Percentiles rank a stretch among this genome's conserved stretches.
These are phyloP conservation scores for Pestalotiopsis sp. DNA, from an alignment of 2,329 filamentous ascomycete species.

Conservation along the genomic window DNA sequence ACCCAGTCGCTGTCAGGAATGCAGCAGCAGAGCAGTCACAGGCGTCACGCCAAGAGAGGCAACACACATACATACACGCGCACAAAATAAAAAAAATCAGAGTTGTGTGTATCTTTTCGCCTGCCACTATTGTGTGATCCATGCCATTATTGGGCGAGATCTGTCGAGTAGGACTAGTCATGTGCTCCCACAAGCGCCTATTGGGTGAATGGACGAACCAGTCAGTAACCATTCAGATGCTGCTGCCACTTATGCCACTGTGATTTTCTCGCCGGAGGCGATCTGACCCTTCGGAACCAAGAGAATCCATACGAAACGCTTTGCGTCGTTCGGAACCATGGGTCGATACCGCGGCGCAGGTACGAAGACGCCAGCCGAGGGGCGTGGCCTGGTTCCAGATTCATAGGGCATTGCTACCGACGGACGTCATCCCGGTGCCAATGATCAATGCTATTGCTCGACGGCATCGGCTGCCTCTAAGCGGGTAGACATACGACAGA, in stretches of 20 bases:
- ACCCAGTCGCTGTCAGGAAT: conserved; percentile 2
- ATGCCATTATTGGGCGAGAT: neutral
- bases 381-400: conserved; percentile 1
- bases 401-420: conserved; percentile 3
- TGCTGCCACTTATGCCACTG: neutral
- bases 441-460: conserved; percentile 12
- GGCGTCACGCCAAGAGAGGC: conserved; percentile 10
- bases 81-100: neutral
- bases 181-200: conserved; percentile 1
- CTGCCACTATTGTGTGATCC: neutral
- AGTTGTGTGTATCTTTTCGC: neutral
- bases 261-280: neutral
- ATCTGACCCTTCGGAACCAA: neutral
- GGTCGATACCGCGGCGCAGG: neutral
- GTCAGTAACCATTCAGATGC: neutral
- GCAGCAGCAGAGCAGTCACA: neutral
- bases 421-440: neutral
- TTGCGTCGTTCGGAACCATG: neutral
- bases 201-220: neutral
- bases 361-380: neutral
- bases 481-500: neutral
- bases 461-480: conserved; percentile 10
- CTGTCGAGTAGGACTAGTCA: neutral
- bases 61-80: neutral
- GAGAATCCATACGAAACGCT: conserved; percentile 10